phyloP scores from a whole-genome alignment of 2,329 filamentous ascomycete genomes.

The Acephala macrosclerotiorum region DNA sequence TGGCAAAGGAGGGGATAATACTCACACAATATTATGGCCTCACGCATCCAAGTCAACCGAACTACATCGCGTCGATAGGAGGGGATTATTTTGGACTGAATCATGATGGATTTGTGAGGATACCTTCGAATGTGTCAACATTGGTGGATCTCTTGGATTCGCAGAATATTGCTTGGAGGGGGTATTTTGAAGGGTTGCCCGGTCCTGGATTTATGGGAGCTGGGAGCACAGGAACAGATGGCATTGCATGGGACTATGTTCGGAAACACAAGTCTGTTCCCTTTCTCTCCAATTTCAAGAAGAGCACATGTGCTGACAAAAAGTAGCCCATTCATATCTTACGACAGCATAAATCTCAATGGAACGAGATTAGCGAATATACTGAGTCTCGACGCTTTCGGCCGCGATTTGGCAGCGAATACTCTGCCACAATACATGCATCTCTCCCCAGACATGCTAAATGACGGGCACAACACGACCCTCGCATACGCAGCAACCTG shows the following conservation, averaged over 20 bases:
- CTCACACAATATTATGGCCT: conserved; percentile 54
- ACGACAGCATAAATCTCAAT: conserved; percentile 60
- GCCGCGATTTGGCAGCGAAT: conserved; percentile 61
- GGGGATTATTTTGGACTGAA: conserved; percentile 58
- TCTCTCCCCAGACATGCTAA: conserved; percentile 69
- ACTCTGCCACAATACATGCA: conserved; percentile 71
- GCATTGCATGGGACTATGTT: conserved; percentile 46
- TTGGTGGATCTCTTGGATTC: conserved; percentile 54
- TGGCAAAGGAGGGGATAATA: conserved; percentile 53
- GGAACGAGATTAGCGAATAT: conserved; percentile 60
- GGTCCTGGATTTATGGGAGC: conserved; percentile 56
- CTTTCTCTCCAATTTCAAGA: background rate
- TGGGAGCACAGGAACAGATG: conserved; percentile 46
- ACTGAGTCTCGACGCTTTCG: conserved; percentile 69
- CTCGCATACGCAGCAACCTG: conserved; percentile 60
- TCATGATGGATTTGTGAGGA: conserved; percentile 52
- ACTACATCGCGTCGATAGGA: conserved; percentile 54
- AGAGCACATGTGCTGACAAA: background rate
- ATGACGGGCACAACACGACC: conserved; percentile 68
- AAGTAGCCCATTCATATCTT: conserved; percentile 53
- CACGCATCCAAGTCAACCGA: conserved; percentile 56
- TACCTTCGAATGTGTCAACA: conserved; percentile 55
- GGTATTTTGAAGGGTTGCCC: conserved; percentile 55
- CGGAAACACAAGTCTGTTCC: conserved; percentile 43
- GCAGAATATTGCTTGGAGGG: conserved; percentile 51